Evolutionary conservation across 2,329 filamentous ascomycete genomes (phyloP), one percentile per base, ranked within the genome.

Genomic region (Chalaropsis ovoidea): DNA sequence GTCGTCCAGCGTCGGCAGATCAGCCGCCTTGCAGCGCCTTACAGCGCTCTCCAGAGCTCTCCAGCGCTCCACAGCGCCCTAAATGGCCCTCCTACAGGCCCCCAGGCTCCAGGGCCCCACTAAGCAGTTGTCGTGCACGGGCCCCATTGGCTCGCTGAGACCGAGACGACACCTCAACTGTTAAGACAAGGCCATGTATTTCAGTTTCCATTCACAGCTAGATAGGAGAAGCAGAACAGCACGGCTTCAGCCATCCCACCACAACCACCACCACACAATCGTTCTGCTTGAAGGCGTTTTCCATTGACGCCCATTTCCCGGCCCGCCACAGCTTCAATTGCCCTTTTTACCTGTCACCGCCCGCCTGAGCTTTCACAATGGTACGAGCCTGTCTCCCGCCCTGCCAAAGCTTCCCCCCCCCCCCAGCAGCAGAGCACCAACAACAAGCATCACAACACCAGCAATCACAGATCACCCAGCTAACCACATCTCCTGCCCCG

Each of bases 111-210:
- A n/a, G 19, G 24, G 65, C 66, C 66, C 66, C 66, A 67, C 63
- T 45, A 65, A 60, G 52, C 41, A 17, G 45, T 39, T 52, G 27
- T 43, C 24, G 52, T 31, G 66, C 66, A 67, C 60, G 43, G 66
- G 56, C 66, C 66, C 10, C 47, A 10, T 60, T 52, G 61, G n/a
- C 66, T 54, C 39, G 39, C 47, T 58, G 66, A 67, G 66, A 67
- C 47, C 49, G 66, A 67, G 66, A 67, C 66, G 58, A 65, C 66
- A 67, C 66, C 66, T 67, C 49, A 63, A 65, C 63, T 65, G 63
- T 65, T 65, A 49, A 65, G 56, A 67, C 66, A 67, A 67, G 66
- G 66, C 66, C 58, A 67, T 65, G 66, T 65, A 65, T 61, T 67
- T 61, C 54, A 39, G 60, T 63, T 63, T 45, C 58, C 17, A 27